Evolutionary conservation across 2,329 filamentous ascomycete genomes (phyloP).

Genomic region (Curvularia verruculosa): DNA sequence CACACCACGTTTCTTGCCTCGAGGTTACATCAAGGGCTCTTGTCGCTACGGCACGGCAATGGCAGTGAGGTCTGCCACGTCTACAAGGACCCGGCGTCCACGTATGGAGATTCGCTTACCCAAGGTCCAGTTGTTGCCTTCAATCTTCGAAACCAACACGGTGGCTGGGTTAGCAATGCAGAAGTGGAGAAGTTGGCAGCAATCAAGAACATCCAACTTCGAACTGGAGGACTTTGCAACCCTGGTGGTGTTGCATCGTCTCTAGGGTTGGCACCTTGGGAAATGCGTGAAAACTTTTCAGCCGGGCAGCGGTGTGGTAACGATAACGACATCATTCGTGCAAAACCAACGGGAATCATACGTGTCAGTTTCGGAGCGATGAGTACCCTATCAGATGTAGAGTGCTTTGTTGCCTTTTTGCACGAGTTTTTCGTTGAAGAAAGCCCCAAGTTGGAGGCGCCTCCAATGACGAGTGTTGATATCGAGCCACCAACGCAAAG

Average conservation of each 20-base stretch:
- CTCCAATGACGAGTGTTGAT: constrained; percentile 29
- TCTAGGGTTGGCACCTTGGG: constrained; percentile 76
- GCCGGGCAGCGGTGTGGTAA: constrained; percentile 83
- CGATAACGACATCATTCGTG: constrained; percentile 79
- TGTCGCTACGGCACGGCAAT: constrained; percentile 71
- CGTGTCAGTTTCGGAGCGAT: constrained; percentile 88
- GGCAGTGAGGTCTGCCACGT: constrained; percentile 68
- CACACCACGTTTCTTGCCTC: constrained; percentile 73
- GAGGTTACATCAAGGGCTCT: constrained; percentile 65
- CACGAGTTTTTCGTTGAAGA: constrained; percentile 53
- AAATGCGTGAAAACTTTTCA: constrained; percentile 84
- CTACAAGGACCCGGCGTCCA: constrained; percentile 58
- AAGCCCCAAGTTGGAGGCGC: constrained; percentile 12
- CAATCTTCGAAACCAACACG: constrained; percentile 73
- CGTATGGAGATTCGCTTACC: constrained; percentile 52
- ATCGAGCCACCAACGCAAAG: constrained; percentile 37
- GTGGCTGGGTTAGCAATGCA: constrained; percentile 77
- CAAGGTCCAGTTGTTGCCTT: constrained; percentile 83
- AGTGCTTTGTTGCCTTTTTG: constrained; percentile 73
- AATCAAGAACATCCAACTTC: constrained; percentile 79
- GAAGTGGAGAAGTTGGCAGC: constrained; percentile 88
- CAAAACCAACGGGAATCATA: constrained; percentile 87
- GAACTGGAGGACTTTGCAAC: constrained; percentile 90
- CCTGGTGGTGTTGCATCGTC: constrained; percentile 81
- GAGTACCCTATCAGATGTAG: constrained; percentile 78